Evolutionary conservation across 2,329 filamentous ascomycete genomes (phyloP).

Genomic region (Ceratocystis albifundus): DNA sequence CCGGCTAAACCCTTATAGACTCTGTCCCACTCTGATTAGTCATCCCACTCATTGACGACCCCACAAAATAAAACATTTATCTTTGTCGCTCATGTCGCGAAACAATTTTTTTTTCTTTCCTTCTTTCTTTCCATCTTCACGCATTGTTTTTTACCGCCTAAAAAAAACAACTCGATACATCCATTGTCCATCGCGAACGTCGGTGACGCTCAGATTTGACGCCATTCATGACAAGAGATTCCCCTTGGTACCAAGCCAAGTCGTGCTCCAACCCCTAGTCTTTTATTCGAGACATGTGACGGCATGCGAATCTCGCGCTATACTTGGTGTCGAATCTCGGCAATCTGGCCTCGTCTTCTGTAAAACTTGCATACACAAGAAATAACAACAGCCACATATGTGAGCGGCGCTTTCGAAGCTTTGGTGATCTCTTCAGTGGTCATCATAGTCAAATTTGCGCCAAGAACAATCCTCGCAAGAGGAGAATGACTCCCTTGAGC

Average conservation of each 20-base stretch:
- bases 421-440: slow-evolving; percentile 60
- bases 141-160: neutral
- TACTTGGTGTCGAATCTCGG: no score
- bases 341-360: no score
- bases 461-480: slow-evolving; percentile 48
- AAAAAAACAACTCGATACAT: neutral
- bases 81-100: neutral
- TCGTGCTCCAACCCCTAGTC: neutral
- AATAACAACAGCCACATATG: neutral
- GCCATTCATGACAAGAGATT: no score
- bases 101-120: neutral
- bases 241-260: neutral
- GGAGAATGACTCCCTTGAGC: slow-evolving; percentile 66
- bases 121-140: neutral
- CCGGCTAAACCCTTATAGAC: neutral
- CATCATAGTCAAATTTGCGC: slow-evolving; percentile 79
- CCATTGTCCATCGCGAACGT: neutral
- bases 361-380: neutral
- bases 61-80: slow-evolving; percentile 20
- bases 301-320: neutral
- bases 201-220: no score
- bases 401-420: slow-evolving; percentile 80
- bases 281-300: slow-evolving; percentile 9
- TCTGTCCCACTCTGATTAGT: slow-evolving; percentile 19
- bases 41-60: slow-evolving; percentile 3